Evolutionary conservation across 441 rosid species (phyloP).

Genomic region (Arabidopsis lyrata): DNA sequence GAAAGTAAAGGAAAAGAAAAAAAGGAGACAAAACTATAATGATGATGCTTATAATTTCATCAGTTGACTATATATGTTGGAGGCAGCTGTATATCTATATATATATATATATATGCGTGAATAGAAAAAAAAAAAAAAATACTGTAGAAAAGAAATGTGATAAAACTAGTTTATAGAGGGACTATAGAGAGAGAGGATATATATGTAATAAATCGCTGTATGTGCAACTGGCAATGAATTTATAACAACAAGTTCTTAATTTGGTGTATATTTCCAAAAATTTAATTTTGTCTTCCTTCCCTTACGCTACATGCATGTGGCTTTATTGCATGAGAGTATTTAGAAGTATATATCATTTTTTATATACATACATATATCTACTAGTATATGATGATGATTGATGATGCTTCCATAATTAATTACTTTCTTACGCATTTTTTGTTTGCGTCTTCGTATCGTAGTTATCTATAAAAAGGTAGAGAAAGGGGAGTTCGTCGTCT

Average conservation of each 20-base stretch:
- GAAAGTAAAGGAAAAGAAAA: not conserved
- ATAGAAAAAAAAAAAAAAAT: not conserved
- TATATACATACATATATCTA: not conserved
- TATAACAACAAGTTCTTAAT: constrained; percentile 46
- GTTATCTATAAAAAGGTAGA: constrained; percentile 8
- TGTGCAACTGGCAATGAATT: constrained; percentile 51
- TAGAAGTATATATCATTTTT: not conserved
- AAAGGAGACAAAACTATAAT: constrained; percentile 33
- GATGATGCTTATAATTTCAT: constrained; percentile 42
- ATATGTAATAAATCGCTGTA: constrained; percentile 48
- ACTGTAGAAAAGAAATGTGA: constrained; percentile 33
- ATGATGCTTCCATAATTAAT: constrained; percentile 20
- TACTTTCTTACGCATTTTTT: not conserved
- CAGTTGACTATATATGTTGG: constrained; percentile 48
- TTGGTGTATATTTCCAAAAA: constrained; percentile 43
- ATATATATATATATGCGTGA: constrained; percentile 8
- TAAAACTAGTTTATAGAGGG: constrained; percentile 18
- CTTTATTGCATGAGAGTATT: constrained; percentile 51
- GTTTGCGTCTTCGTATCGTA: constrained; percentile 26
- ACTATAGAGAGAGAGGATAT: constrained; percentile 18
- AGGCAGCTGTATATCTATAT: constrained; percentile 41
- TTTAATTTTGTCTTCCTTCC: constrained; percentile 45
- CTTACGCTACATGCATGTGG: constrained; percentile 53
- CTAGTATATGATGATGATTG: too few relatives aligned
- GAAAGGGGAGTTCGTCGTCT: constrained; percentile 15